A percentile compares a stretch with the other conserved stretches of the same genome.
Evolutionary conservation across 495 filamentous ascomycete species (phyloP).

Genomic region (Daldinia grandis): DNA sequence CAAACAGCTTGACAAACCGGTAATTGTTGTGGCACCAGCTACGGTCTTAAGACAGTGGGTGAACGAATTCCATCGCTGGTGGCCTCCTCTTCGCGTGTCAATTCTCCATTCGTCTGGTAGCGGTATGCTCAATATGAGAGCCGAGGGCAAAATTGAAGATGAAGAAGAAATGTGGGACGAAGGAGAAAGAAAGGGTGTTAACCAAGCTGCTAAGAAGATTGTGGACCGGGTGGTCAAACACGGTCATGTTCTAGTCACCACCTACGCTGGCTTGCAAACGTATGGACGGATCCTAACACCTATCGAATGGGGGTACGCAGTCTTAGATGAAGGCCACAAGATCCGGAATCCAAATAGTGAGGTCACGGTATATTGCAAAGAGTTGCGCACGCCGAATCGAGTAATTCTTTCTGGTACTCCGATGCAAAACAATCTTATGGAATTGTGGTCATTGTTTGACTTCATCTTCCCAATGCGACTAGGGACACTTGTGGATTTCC

Average conservation of each 20-base stretch:
- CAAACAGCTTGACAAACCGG: conserved; percentile 79
- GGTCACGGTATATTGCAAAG: conserved; percentile 92
- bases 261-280: conserved; percentile 89
- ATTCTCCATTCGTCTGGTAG: conserved; percentile 95
- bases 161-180: conserved; percentile 59
- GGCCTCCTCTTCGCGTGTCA: conserved; percentile 92
- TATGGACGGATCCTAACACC: conserved; percentile 82
- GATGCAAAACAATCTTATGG: conserved; percentile 97
- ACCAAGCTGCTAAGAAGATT: conserved; percentile 75
- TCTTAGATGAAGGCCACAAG: conserved; percentile 97
- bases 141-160: conserved; percentile 76
- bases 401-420: conserved; percentile 95
- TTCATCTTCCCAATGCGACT: conserved; percentile 96
- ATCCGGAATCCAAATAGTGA: conserved; percentile 94
- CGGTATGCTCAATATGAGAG: conserved; percentile 85
- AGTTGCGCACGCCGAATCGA: conserved; percentile 84
- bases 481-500: conserved; percentile 88
- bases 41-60: conserved; percentile 98
- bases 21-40: conserved; percentile 89
- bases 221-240: conserved; percentile 83
- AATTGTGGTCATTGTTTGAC: conserved; percentile 96
- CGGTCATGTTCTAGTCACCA: conserved; percentile 93
- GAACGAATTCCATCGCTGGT: conserved; percentile 97
- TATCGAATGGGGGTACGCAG: conserved; percentile 89
- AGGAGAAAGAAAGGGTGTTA: conserved; percentile 56